Base-by-base conservation (phyloP, 495 filamentous ascomycete species). In the Xylaria bambusicola region DNA sequence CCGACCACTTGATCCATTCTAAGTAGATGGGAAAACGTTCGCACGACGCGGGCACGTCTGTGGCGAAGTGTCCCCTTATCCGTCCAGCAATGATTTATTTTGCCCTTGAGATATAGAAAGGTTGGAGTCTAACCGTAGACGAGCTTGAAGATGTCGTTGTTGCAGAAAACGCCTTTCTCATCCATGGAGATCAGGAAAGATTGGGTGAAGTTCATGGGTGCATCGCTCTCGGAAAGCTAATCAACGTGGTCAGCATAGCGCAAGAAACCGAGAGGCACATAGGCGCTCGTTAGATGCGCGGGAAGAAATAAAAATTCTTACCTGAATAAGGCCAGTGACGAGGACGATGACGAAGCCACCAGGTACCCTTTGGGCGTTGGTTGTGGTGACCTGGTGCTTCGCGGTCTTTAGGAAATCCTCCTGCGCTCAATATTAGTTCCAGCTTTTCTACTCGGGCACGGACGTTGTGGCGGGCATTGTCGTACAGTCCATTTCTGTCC, bases 101-200 rank as follows among this genome's bases (percentile, higher is more conserved):
- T 24, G 24, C 26, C 18, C 10, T 33, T 26, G 27, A 10, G 9
- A 15, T 17, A 18, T 44, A 21, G 18, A 12, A 29, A 44, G 4
- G 13, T 15, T 3, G 9, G n/a, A 36, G 31, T 61, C 35, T 67
- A 78, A 42, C 73, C 71, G 77, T 88, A 91, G 57, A 92, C 80
- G 58, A 98, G 81, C 63, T 86, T 86, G 84, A 96, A 97, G 73
- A 96, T 74, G 70, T 98, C 92, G 78, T 96, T 97, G 76, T 85
- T 84, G 66, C 97, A 86, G 71, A 83, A 96, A 78, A 85, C 96
- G 8, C 51, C 52, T 40, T 50, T 56, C 73, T 78, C 78, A 18
- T 92, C 88, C 40, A 86, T 87, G 60, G 81, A 67, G 55, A 97
- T 85, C 63, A 92, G 88, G 81, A 97, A 97, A 23, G 77, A 73